These are phyloP conservation scores for Scheffersomyces parashehatae DNA, from an alignment of 1,139 yeast genomes.

Conservation along the genomic window DNA sequence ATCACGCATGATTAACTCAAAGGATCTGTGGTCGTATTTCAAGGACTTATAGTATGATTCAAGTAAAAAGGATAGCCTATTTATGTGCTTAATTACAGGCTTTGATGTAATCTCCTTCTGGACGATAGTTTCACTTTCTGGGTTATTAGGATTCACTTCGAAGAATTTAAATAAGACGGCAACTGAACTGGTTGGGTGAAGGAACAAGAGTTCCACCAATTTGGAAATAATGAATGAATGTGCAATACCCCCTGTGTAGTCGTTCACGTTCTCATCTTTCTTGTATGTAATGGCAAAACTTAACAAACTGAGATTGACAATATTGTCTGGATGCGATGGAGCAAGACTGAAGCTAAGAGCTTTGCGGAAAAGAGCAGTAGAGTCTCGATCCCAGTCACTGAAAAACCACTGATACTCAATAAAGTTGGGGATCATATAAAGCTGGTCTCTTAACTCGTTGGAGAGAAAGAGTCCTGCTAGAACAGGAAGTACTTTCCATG, in stretches of 20 bases:
- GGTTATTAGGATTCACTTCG: conserved; percentile 7
- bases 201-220: conserved; percentile 25
- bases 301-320: conserved; percentile 31
- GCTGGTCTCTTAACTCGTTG: conserved; percentile 34
- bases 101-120: conserved; percentile 21
- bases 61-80: conserved; percentile 47
- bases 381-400: conserved; percentile 30
- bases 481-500: conserved; percentile 61
- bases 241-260: conserved; percentile 27
- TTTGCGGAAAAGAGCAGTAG: conserved; percentile 22
- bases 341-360: conserved; percentile 28
- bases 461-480: conserved; percentile 55
- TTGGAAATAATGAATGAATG: conserved; percentile 21
- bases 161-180: conserved; percentile 22
- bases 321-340: conserved; percentile 21
- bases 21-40: conserved; percentile 16
- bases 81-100: conserved; percentile 54
- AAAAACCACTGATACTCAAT: conserved; percentile 37
- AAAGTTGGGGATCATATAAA: conserved; percentile 24
- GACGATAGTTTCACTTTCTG: conserved; percentile 9
- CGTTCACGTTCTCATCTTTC: conserved; percentile 21
- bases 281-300: conserved; percentile 34
- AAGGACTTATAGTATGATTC: conserved; percentile 33
- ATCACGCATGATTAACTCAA: conserved; percentile 20
- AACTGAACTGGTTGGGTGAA: conserved; percentile 9